Percentiles rank a stretch among this genome's conserved stretches.
These are phyloP conservation scores for Juglanconis sp. DNA, from an alignment of 2,329 filamentous ascomycete genomes.

Conservation along the genomic window DNA sequence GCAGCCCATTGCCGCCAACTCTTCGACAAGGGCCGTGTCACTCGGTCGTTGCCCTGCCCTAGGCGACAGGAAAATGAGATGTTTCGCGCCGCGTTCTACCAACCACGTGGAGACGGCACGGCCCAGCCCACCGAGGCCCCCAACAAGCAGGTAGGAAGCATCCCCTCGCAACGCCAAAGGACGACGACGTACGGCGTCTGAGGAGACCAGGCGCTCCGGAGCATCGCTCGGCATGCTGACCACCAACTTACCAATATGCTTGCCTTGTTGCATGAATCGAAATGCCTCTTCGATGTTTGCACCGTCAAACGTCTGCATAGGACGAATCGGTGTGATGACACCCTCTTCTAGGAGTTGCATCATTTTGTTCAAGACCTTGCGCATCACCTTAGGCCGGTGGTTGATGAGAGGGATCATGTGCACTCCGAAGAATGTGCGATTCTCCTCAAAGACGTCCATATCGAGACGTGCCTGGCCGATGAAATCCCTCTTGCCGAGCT, in stretches of 20 bases:
- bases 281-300: conserved; percentile 27
- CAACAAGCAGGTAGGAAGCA: conserved; percentile 25
- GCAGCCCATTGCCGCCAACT: no score
- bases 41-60: conserved; percentile 9
- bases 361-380: no score
- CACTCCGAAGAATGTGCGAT: no score
- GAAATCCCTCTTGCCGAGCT: no score
- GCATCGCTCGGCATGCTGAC: conserved; percentile 11
- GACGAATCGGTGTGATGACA: no score
- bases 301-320: no score
- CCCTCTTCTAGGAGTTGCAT: no score
- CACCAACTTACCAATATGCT: conserved; percentile 39
- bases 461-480: no score
- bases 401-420: no score
- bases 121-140: conserved; percentile 28
- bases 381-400: no score
- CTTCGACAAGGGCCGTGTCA: no score
- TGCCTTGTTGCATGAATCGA: conserved; percentile 33
- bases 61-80: conserved; percentile 18
- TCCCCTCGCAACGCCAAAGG: neutral
- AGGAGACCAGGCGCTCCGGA: neutral
- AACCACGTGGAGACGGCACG: conserved; percentile 25
- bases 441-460: no score
- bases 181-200: neutral
- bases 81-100: conserved; percentile 21